Conservation (phyloP, 495 filamentous ascomycete species). For the Chaetomium tenue region DNA sequence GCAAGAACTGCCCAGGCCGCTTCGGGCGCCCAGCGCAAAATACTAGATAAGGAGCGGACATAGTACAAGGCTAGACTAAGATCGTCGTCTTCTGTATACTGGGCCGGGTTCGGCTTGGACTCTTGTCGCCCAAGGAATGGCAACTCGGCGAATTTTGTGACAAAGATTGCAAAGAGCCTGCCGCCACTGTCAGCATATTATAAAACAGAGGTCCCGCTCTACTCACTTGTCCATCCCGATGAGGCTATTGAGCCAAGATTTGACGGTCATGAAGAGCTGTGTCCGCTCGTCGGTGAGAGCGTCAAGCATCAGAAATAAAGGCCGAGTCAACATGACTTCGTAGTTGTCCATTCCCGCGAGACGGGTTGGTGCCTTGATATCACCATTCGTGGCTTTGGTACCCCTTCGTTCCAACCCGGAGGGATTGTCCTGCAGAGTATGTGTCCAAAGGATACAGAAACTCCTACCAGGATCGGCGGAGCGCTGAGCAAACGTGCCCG, state of each 20-base stretch:
- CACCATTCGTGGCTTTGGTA: constrained; percentile 51
- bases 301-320: constrained; percentile 80
- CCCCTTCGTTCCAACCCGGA: constrained; percentile 46
- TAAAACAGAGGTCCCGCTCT: background rate
- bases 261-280: constrained; percentile 70
- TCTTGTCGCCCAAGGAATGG: constrained; percentile 49
- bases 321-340: constrained; percentile 73
- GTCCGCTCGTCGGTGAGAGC: constrained; percentile 68
- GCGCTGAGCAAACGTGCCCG: constrained; percentile 52
- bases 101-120: constrained; percentile 8
- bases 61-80: constrained; percentile 76
- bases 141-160: constrained; percentile 54
- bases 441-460: constrained; percentile 75
- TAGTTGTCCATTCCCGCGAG: constrained; percentile 53
- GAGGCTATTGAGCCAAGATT: constrained; percentile 78
- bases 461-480: constrained; percentile 58
- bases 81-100: constrained; percentile 56
- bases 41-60: constrained; percentile 68
- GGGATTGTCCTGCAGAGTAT: constrained; percentile 64
- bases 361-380: constrained; percentile 47
- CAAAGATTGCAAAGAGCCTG: constrained; percentile 58
- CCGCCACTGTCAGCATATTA: constrained; percentile 7
- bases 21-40: constrained; percentile 62
- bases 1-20: constrained; percentile 62
- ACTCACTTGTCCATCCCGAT: constrained; percentile 62